Conservation (phyloP, 768 basidiomycete genomes). For the Agrocybe chaxingu region DNA sequence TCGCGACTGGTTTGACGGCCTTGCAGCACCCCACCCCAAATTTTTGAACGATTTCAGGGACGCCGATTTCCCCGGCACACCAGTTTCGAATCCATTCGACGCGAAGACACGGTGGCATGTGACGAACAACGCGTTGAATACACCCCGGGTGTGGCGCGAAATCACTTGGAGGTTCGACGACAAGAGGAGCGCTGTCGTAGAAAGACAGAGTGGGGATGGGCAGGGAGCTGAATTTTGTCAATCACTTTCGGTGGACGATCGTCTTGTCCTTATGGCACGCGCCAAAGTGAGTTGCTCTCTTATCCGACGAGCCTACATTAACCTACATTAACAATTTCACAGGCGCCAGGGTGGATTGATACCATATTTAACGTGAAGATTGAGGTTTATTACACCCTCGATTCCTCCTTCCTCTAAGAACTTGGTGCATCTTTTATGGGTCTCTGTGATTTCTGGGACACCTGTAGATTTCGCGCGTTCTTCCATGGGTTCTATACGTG, state of each 20-base stretch:
- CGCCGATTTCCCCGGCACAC: conserved; percentile 2
- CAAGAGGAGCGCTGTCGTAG: background rate
- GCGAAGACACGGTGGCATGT: conserved; percentile 17
- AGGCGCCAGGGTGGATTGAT: conserved; percentile 21
- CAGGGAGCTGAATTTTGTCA: conserved; percentile 13
- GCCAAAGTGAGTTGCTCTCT: conserved; percentile 12
- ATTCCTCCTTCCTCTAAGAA: conserved; percentile 13
- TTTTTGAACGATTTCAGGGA: conserved; percentile 15
- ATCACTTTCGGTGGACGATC: conserved; percentile 20
- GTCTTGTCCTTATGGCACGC: conserved; percentile 19
- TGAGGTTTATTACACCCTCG: conserved; percentile 20
- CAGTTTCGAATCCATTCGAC: conserved; percentile 17
- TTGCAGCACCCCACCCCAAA: conserved; percentile 16
- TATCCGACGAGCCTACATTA: background rate
- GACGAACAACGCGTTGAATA: conserved; percentile 5
- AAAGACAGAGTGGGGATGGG: conserved; percentile 2
- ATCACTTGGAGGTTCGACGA: conserved; percentile 13
- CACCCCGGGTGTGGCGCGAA: conserved; percentile 12
- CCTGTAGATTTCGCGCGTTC: too few relatives aligned
- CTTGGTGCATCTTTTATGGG: background rate
- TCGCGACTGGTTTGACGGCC: conserved; percentile 18
- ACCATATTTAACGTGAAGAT: conserved; percentile 23
- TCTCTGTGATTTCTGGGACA: too few relatives aligned
- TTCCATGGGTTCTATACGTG: too few relatives aligned
- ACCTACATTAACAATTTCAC: background rate